Percentiles rank a stretch among this genome's conserved stretches.
Evolutionary conservation across 2,329 filamentous ascomycete genomes (phyloP).

Genomic region (Emergomyces africanus): DNA sequence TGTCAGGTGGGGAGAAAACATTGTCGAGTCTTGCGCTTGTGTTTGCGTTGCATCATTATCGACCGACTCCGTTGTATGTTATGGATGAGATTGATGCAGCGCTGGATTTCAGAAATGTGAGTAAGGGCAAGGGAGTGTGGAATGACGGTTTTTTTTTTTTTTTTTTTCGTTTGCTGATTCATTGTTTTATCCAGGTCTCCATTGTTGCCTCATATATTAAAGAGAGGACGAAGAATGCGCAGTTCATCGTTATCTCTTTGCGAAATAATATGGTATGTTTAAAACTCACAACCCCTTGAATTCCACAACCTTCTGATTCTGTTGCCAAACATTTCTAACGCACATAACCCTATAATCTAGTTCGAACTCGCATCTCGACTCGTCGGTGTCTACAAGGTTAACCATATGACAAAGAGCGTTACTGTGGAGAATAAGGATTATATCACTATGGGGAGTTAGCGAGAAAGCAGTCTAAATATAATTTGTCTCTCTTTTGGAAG

Average conservation of each 20-base stretch:
- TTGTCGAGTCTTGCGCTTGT: constrained; percentile 84
- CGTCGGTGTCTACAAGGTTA: constrained; percentile 98
- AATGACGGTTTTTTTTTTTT: neutral
- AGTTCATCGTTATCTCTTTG: constrained; percentile 96
- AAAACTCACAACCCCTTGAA: neutral
- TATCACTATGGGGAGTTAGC: constrained; percentile 30
- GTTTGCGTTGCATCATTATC: constrained; percentile 97
- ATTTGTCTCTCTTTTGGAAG: too few relatives aligned
- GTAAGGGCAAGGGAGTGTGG: constrained; percentile 25
- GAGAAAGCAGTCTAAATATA: neutral
- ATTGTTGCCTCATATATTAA: constrained; percentile 99
- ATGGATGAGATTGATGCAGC: constrained; percentile 99
- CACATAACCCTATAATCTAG: constrained; percentile 12
- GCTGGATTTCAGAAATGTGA: constrained; percentile 92
- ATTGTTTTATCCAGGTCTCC: constrained; percentile 51
- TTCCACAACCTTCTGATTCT: neutral
- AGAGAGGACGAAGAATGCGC: constrained; percentile 96
- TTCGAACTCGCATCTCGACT: constrained; percentile 93
- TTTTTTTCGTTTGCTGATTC: neutral
- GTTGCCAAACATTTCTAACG: neutral
- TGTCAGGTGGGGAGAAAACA: constrained; percentile 96
- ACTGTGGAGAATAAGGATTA: constrained; percentile 79
- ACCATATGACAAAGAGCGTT: constrained; percentile 93
- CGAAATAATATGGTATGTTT: constrained; percentile 76
- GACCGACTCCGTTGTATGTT: constrained; percentile 92